Evolutionary conservation across 768 basidiomycete species (phyloP).

Genomic region (Tylopilus subfusipes): DNA sequence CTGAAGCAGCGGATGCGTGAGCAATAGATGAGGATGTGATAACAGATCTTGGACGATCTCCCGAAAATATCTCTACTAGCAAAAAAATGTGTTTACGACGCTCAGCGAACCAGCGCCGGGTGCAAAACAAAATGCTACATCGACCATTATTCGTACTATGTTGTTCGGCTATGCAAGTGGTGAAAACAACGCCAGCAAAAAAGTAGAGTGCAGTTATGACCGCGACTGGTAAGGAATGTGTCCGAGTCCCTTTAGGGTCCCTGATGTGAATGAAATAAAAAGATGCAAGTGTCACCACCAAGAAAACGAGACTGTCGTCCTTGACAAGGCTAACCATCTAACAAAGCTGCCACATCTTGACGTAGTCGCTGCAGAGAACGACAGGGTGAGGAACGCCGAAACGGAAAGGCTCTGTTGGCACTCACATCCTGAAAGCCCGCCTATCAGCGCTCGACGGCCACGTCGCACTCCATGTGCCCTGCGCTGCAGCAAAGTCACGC

Average conservation of each 20-base stretch:
- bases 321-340: not conserved
- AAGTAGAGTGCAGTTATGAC: not conserved
- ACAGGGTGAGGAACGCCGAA: not conserved
- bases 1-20: conserved; percentile 40
- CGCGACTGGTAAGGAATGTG: not conserved
- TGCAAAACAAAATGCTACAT: not conserved
- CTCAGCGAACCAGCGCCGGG: not conserved
- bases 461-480: conserved; percentile 67
- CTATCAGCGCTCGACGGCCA: conserved; percentile 66
- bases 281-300: not conserved
- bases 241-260: not conserved
- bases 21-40: not conserved
- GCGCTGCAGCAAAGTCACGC: conserved; percentile 60
- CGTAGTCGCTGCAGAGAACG: conserved; percentile 23
- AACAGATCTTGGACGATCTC: not conserved
- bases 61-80: not conserved
- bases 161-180: not conserved
- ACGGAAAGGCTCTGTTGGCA: not conserved
- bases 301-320: not conserved
- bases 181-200: not conserved
- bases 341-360: conserved; percentile 35
- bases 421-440: conserved; percentile 67
- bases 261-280: not conserved
- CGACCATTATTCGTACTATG: not conserved
- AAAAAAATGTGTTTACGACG: not conserved